These are phyloP conservation scores for Cyberlindnera maclurae DNA, from an alignment of 805 yeast genomes.

Conservation along the genomic window DNA sequence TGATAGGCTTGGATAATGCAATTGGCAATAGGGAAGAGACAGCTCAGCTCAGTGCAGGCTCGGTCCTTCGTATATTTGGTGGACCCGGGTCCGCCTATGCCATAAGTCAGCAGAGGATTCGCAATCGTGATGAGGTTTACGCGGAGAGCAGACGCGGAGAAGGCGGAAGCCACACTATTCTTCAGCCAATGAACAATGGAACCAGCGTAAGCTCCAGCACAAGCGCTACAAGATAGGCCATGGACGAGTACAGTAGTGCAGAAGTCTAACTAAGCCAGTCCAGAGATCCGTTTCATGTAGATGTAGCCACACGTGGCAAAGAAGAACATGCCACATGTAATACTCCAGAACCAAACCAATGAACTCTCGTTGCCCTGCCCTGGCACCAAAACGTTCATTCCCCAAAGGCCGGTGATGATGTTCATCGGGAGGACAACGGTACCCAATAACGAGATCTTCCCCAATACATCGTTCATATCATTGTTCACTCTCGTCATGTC, in stretches of 20 bases:
- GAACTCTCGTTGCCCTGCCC: slow-evolving; percentile 64
- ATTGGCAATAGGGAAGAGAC: not conserved
- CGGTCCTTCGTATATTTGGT: too few relatives aligned
- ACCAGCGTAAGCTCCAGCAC: too few relatives aligned
- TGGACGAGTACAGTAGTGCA: too few relatives aligned
- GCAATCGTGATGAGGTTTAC: not conserved
- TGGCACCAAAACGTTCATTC: slow-evolving; percentile 96
- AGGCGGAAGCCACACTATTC: too few relatives aligned
- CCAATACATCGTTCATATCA: slow-evolving; percentile 93
- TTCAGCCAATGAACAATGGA: too few relatives aligned
- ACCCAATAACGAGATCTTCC: slow-evolving; percentile 89
- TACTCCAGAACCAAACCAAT: slow-evolving; percentile 59
- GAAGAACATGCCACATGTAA: slow-evolving; percentile 37
- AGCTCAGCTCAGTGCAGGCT: too few relatives aligned
- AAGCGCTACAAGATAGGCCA: too few relatives aligned
- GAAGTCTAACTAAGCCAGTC: slow-evolving; percentile 19
- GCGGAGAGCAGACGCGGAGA: not conserved
- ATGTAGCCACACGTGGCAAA: slow-evolving; percentile 41
- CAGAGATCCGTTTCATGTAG: slow-evolving; percentile 40
- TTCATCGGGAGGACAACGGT: slow-evolving; percentile 93
- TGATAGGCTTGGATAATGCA: slow-evolving; percentile 1
- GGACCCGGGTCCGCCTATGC: too few relatives aligned
- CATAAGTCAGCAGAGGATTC: too few relatives aligned
- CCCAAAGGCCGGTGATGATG: slow-evolving; percentile 96
- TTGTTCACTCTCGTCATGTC: slow-evolving; percentile 97